Evolutionary conservation across 176 grass and related monocot species (phyloP).

Genomic region (Elymus sibiricus): DNA sequence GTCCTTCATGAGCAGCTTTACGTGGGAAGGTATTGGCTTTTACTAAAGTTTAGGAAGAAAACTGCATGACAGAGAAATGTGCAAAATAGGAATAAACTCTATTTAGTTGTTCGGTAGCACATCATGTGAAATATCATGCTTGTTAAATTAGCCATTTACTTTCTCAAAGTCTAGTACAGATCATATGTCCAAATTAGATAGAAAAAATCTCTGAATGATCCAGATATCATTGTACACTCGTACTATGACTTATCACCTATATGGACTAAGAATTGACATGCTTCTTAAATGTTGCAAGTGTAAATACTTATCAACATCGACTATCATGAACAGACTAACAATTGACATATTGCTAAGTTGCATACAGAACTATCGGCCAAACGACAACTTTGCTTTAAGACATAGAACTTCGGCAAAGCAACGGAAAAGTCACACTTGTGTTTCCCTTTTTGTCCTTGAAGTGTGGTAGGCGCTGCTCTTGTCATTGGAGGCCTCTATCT

Average conservation of each 20-base stretch:
- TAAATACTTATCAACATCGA: not conserved
- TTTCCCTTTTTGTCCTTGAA: constrained; percentile 25
- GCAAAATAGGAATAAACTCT: not conserved
- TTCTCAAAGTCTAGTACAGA: not conserved
- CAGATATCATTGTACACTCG: not conserved
- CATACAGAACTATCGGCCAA: not conserved
- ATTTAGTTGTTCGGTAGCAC: not conserved
- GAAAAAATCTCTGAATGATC: not conserved
- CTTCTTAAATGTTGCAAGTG: not conserved
- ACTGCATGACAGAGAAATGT: not conserved
- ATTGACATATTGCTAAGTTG: not conserved
- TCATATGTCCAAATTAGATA: not conserved
- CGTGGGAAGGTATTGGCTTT: constrained; percentile 51
- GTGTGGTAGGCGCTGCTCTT: constrained; percentile 45
- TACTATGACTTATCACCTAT: not conserved
- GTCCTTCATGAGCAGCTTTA: constrained; percentile 54
- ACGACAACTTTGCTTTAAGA: constrained; percentile 6
- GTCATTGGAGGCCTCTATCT: constrained; percentile 52
- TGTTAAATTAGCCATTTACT: not conserved
- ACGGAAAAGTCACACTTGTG: constrained; percentile 2
- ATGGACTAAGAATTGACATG: not conserved
- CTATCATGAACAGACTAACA: too few species aligned
- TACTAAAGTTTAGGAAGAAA: not conserved
- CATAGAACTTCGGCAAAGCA: not conserved
- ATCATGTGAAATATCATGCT: not conserved